A percentile compares a stretch with the other conserved stretches of the same genome.
Conservation (phyloP, 2,329 filamentous ascomycete genomes). For the Lojkania enalia region DNA sequence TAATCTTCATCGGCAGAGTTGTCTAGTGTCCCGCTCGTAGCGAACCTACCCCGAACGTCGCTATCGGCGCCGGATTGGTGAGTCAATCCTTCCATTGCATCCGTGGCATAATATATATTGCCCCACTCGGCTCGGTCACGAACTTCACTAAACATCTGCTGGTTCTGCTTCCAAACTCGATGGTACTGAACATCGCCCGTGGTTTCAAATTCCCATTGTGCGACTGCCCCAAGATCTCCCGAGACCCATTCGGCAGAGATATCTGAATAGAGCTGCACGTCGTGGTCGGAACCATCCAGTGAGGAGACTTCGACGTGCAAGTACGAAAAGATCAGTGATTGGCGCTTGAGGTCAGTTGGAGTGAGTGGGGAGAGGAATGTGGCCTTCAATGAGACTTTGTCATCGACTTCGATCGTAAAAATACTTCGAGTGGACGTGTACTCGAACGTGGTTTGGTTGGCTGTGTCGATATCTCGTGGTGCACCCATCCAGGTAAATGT, state of each 20-base stretch:
- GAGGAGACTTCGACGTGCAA: slow-evolving; percentile 66
- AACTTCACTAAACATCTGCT: slow-evolving; percentile 52
- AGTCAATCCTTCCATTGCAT: slow-evolving; percentile 45
- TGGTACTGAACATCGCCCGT: slow-evolving; percentile 60
- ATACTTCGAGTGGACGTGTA: slow-evolving; percentile 74
- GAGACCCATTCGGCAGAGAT: slow-evolving; percentile 75
- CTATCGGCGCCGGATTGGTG: slow-evolving; percentile 53
- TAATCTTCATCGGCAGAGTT: slow-evolving; percentile 55
- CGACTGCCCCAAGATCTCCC: slow-evolving; percentile 59
- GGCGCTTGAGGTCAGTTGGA: slow-evolving; percentile 65
- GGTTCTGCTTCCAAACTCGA: slow-evolving; percentile 54
- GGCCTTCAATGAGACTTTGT: slow-evolving; percentile 65
- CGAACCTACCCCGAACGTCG: slow-evolving; percentile 54
- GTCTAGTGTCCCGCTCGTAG: slow-evolving; percentile 47
- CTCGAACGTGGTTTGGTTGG: slow-evolving; percentile 64
- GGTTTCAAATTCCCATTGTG: slow-evolving; percentile 64
- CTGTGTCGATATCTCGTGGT: slow-evolving; percentile 53
- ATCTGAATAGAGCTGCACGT: slow-evolving; percentile 73
- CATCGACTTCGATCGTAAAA: slow-evolving; percentile 67
- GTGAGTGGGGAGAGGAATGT: slow-evolving; percentile 73
- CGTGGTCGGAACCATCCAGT: slow-evolving; percentile 63
- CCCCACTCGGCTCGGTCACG: slow-evolving; percentile 58
- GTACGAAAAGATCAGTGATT: slow-evolving; percentile 73
- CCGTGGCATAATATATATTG: slow-evolving; percentile 57
- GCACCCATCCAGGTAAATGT: slow-evolving; percentile 46